Evolutionary conservation across 169 alveolate species (phyloP).

Genomic region (Plasmodium cynomolgi): DNA sequence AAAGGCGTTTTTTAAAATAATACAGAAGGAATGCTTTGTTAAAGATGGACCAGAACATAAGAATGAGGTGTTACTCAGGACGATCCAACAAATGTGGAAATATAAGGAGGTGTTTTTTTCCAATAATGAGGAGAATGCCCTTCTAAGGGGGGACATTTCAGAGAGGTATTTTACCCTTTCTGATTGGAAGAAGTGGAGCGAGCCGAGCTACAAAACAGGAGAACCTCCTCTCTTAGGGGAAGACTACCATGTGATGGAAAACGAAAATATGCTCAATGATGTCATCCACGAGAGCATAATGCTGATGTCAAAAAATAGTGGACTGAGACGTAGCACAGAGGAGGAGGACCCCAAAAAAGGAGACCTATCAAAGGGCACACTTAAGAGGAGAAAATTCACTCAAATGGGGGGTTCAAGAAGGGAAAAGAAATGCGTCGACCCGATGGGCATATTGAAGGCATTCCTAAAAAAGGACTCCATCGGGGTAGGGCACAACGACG

Average conservation of each 20-base stretch:
- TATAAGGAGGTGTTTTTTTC: constrained; percentile 6
- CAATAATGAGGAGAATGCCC: not conserved
- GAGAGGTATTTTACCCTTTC: not conserved
- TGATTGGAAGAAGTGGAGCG: not conserved
- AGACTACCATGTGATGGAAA: constrained; percentile 33
- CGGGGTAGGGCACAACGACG: not conserved
- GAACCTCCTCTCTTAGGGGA: not conserved
- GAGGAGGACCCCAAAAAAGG: not conserved
- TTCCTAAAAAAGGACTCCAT: constrained; percentile 34
- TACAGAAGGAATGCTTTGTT: not conserved
- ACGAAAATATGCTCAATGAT: constrained; percentile 14
- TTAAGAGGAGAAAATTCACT: not conserved
- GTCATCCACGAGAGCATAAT: constrained; percentile 52
- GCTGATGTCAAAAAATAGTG: constrained; percentile 4
- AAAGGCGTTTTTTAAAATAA: constrained; percentile 39
- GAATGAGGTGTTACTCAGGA: not conserved
- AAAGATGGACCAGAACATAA: not conserved
- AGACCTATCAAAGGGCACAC: not conserved
- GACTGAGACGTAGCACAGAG: not conserved
- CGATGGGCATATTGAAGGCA: constrained; percentile 35
- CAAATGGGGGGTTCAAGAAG: not conserved
- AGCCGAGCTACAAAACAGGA: not conserved
- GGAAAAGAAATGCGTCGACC: constrained; percentile 16
- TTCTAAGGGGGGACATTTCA: not conserved
- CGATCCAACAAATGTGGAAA: constrained; percentile 32